Evolutionary conservation across 208 protist genomes (phyloP), one percentile per base, ranked within the genome.

Genomic region (Trichomonas vaginalis): DNA sequence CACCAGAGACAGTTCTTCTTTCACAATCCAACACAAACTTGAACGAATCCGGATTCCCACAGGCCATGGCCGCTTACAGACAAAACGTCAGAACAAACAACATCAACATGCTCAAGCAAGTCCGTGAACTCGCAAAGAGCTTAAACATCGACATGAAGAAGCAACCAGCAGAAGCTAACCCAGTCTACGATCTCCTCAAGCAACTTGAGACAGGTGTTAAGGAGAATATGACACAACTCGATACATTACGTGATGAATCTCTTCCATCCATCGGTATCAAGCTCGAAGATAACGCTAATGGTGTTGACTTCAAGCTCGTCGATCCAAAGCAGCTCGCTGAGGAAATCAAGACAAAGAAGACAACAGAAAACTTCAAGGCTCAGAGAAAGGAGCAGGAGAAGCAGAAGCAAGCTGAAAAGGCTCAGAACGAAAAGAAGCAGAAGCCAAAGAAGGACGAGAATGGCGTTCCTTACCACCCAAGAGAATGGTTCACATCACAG

Each of bases 181-280:
- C 37, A 37, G 2, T 6, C 4, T 86, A 86, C 17, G 86, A 92
- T 35, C 10, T 51, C 9, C 1, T 92, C 9, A 92, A 92, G 32
- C 86, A 39, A 9, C 45, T 92, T n/a, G 86, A 92, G 14, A 32
- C 42, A 35, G 14, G 27, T 17, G 32, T 39, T 27, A 92, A 92
- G 45, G 8, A 9, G 39, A 42, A 48, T 15, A n/a, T 92, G 21
- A n/a, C 86, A 51, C 8, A 35, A 9, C 14, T 92, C 0, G 86
- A 97, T 62, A 23, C 9, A 40, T 27, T 97, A 27, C 96, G 97
- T 23, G 97, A 97, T 48, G 86, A 70, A 15, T 47, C 49, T 6
- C 51, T 97, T 14, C 97, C 96, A 15, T 35, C 70, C 42, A 40
- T 97, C 46, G 97, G 97, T 21, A 96, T 97, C 21, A 96, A 95